Evolutionary conservation across 225 moss, liverwort and hornwort species (phyloP), one percentile per base, ranked within the genome.

Genomic region (Pseudisothecium myosuroides): DNA sequence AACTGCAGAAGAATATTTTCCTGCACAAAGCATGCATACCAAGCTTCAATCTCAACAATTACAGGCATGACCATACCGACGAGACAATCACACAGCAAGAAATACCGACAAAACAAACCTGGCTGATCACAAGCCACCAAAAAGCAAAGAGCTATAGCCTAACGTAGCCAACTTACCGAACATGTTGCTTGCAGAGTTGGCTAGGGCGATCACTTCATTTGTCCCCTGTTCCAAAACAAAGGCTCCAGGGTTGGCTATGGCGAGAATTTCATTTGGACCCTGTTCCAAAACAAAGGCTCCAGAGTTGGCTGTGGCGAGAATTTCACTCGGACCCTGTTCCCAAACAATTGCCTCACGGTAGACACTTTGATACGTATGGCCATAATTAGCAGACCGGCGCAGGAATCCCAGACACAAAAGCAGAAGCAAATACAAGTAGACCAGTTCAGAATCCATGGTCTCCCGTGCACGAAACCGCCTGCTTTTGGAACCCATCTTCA

Each of bases 161-260:
- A 22, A 52, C 27, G 21, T 54, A 34, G 77, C 20, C 49, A 54
- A 21, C 74, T 47, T 61, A 85, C 85, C 43, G 5, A 17, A 17
- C 6, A 7, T 10, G 23, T 7, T 15, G 4, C 10, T n/a, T 55
- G 55, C 4, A 6, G 15, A 79, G 7, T 45, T 37, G n/a, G 27
- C 10, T 3, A 17, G 3, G n/a, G 7, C n/a, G n/a, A 79, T n/a
- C 56, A 37, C 55, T 54, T 79, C n/a, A 14, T 26, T 23, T 17
- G 9, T 12, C 6, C 0, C 0, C 27, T 15, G 56, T 23, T 58
- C 12, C 56, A 79, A 5, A 79, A 7, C 0, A 7, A 10, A 4
- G 3, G 9, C n/a, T 56, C 37, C 26, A 22, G 45, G 12, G 26
- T 80, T 28, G 79, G 67, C 37, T 69, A 4, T 4, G 32, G 68